Evolutionary conservation across 2,329 filamentous ascomycete genomes (phyloP), one percentile per base, ranked within the genome.

Genomic region (Exophiala mesophila): DNA sequence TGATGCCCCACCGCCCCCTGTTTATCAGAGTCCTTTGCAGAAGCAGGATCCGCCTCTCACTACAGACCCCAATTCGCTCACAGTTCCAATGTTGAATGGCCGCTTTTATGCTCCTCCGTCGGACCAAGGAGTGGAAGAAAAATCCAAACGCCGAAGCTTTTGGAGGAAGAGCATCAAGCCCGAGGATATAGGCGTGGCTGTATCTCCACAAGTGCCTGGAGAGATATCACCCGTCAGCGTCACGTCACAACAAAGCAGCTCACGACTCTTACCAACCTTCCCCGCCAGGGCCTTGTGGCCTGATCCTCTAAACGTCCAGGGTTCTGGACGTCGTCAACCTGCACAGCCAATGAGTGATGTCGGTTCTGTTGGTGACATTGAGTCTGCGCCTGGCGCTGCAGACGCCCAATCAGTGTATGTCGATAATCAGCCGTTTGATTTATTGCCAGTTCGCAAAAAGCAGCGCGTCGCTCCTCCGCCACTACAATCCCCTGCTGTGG

Each of bases 291-390:
- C 55, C 13, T 45, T 67, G 13, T 64, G 61, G 44, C 66, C 68
- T 18, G 59, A 63, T 18, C 66, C 63, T 15, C 52, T 68, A n/a
- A 24, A 45, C 16, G 12, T 49, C n/a, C 36, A 47, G 36, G 35
- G 39, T 10, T 37, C 38, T 2, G 36, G 30, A 31, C 46, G 46
- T 18, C 37, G 34, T 33, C 45, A 36, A 41, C 35, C 30, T 19
- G 29, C 44, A n/a, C 48, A 43, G 23, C 29, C 44, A 15, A 44
- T 41, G 7, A 38, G 33, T 13, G 68, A 64, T 45, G 55, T 55
- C 15, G 59, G 52, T 18, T 66, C 63, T 2, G 44, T 63, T 7
- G 64, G 66, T 41, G 64, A 67, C 52, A 64, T 68, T 28, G 64
- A 66, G 31, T 53, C 44, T 12, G 41, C 47, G n/a, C 17, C 30